phyloP scores from a whole-genome alignment of 176 grass and related monocot genomes.

The Coix lacrymajobi region DNA sequence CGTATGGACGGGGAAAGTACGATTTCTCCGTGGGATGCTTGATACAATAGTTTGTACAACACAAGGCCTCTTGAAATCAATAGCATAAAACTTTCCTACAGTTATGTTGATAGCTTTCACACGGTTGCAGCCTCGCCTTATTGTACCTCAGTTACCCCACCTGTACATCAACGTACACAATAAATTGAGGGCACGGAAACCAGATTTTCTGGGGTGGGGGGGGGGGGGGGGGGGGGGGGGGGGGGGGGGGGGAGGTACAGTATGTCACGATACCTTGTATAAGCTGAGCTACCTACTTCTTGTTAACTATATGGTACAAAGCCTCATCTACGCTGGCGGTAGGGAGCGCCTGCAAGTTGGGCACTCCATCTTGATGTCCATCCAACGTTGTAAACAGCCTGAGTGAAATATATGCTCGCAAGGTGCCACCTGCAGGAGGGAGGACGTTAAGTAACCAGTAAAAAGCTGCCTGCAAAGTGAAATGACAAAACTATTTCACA shows the following conservation, averaged over 20 bases:
- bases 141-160: slow-evolving; percentile 32
- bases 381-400: slow-evolving; percentile 96
- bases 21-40: background rate
- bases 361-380: slow-evolving; percentile 99
- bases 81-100: slow-evolving; percentile 26
- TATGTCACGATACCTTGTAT: slow-evolving; percentile 39
- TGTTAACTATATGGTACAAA: slow-evolving; percentile 58
- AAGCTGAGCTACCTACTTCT: slow-evolving; percentile 44
- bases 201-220: background rate
- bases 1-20: background rate
- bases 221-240: background rate
- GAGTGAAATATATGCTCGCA: slow-evolving; percentile 99
- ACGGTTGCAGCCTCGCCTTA: slow-evolving; percentile 27
- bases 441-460: background rate
- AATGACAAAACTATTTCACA: background rate
- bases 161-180: background rate
- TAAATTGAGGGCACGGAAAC: background rate
- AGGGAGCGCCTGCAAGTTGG: slow-evolving; percentile 87
- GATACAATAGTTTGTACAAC: slow-evolving; percentile 39
- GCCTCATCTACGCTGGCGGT: slow-evolving; percentile 61
- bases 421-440: slow-evolving; percentile 69
- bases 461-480: background rate
- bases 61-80: slow-evolving; percentile 26
- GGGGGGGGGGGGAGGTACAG: background rate
- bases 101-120: background rate